phyloP scores from a whole-genome alignment of 2,329 filamentous ascomycete species.

The Nannizzia gypsea region DNA sequence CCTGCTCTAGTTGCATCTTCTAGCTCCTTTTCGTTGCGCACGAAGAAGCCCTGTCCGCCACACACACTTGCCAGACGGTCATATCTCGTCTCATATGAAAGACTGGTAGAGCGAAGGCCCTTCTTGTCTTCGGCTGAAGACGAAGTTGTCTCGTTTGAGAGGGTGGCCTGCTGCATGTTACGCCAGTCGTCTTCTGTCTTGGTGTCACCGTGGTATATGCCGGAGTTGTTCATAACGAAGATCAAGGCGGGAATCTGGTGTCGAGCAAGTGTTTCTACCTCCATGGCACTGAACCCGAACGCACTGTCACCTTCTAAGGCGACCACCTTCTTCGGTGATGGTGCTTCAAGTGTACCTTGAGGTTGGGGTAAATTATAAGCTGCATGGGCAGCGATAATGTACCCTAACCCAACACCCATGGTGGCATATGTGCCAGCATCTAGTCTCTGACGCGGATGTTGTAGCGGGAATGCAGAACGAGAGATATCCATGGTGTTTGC shows the following conservation, averaged over 20 bases:
- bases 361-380: slow-evolving; percentile 40
- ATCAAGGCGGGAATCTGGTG: slow-evolving; percentile 45
- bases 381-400: slow-evolving; percentile 45
- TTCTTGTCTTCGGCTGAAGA: slow-evolving; percentile 15
- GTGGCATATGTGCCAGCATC: slow-evolving; percentile 49
- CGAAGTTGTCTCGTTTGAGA: slow-evolving; percentile 18
- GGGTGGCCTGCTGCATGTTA: slow-evolving; percentile 33
- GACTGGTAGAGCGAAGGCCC: slow-evolving; percentile 38
- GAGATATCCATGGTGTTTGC: slow-evolving; percentile 53
- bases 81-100: slow-evolving; percentile 45
- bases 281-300: slow-evolving; percentile 45
- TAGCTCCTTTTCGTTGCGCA: slow-evolving; percentile 42
- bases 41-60: slow-evolving; percentile 43
- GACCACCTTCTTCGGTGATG: slow-evolving; percentile 41
- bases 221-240: slow-evolving; percentile 46
- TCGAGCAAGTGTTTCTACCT: slow-evolving; percentile 46
- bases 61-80: slow-evolving; percentile 45
- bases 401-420: slow-evolving; percentile 48
- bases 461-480: slow-evolving; percentile 42
- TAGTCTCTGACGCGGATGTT: slow-evolving; percentile 44
- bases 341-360: slow-evolving; percentile 16
- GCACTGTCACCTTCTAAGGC: slow-evolving; percentile 46
- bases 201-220: slow-evolving; percentile 39
- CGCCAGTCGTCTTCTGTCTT: slow-evolving; percentile 34
- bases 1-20: slow-evolving; percentile 40